Evolutionary conservation across 225 moss, liverwort and hornwort genomes (phyloP).

Genomic region (Anthoceros angustus): DNA sequence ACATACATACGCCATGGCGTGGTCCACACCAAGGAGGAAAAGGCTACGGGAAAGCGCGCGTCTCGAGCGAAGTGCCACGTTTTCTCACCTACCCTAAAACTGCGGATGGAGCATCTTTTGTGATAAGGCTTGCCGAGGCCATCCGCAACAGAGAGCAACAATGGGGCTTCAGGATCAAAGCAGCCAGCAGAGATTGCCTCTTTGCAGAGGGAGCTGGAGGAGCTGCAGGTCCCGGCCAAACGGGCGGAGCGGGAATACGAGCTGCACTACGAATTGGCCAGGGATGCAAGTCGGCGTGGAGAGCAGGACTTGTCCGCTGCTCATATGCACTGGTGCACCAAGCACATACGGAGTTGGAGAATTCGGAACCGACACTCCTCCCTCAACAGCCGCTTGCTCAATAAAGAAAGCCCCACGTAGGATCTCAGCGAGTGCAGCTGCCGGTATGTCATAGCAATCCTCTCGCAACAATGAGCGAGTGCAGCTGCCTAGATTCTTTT

Average conservation of each 20-base stretch:
- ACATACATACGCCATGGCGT: too few species aligned
- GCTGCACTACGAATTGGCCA: conserved; percentile 4
- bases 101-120: too few species aligned
- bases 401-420: too few species aligned
- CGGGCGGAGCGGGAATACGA: conserved; percentile 2
- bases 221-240: not conserved
- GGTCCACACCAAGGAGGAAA: too few species aligned
- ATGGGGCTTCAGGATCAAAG: not conserved
- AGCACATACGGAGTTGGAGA: not conserved
- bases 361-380: not conserved
- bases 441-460: too few species aligned
- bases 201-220: not conserved
- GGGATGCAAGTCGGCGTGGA: conserved; percentile 2
- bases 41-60: too few species aligned
- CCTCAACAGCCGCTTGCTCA: conserved; percentile 1
- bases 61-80: too few species aligned
- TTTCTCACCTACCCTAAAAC: too few species aligned
- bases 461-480: too few species aligned
- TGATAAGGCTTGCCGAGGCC: too few species aligned
- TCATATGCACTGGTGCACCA: not conserved
- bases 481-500: too few species aligned
- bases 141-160: not conserved
- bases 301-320: not conserved
- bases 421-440: too few species aligned
- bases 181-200: not conserved